Conservation (phyloP, 2,329 filamentous ascomycete species). For the Domatiomyces catenatus region DNA sequence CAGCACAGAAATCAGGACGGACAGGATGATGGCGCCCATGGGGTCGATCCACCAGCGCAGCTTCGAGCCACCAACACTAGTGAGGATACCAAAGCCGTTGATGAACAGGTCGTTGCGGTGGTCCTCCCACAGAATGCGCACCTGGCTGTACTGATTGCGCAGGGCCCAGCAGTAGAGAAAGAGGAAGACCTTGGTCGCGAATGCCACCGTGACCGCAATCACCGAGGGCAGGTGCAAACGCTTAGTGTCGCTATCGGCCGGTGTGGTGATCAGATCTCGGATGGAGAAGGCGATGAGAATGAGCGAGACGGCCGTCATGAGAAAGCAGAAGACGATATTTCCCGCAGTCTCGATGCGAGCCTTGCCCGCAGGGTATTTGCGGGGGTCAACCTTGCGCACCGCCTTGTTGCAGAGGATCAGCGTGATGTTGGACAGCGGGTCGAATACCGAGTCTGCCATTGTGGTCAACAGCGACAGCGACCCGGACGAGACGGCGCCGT, state of each 20-base stretch:
- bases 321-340: conserved; percentile 89
- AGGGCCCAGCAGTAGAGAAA: conserved; percentile 89
- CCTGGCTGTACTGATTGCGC: conserved; percentile 79
- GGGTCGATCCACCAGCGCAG: conserved; percentile 91
- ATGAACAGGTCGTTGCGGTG: conserved; percentile 95
- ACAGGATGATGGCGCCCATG: conserved; percentile 73
- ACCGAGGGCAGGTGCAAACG: conserved; percentile 67
- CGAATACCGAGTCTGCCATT: conserved; percentile 90
- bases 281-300: conserved; percentile 83
- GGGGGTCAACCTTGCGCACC: conserved; percentile 70
- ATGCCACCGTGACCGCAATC: conserved; percentile 70
- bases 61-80: conserved; percentile 79
- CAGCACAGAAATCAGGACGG: conserved; percentile 57
- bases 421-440: conserved; percentile 76
- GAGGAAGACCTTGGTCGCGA: conserved; percentile 63
- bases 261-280: conserved; percentile 47
- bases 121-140: conserved; percentile 88
- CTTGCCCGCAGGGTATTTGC: conserved; percentile 80
- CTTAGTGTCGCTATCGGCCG: conserved; percentile 38
- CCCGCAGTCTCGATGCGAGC: conserved; percentile 88
- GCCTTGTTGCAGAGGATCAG: conserved; percentile 78
- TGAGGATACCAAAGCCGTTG: conserved; percentile 85
- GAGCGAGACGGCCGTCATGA: conserved; percentile 85
- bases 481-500: conserved; percentile 69
- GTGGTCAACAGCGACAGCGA: conserved; percentile 96